These are phyloP conservation scores for Colletotrichum zoysiae DNA, from an alignment of 2,329 filamentous ascomycete species.

Conservation along the genomic window DNA sequence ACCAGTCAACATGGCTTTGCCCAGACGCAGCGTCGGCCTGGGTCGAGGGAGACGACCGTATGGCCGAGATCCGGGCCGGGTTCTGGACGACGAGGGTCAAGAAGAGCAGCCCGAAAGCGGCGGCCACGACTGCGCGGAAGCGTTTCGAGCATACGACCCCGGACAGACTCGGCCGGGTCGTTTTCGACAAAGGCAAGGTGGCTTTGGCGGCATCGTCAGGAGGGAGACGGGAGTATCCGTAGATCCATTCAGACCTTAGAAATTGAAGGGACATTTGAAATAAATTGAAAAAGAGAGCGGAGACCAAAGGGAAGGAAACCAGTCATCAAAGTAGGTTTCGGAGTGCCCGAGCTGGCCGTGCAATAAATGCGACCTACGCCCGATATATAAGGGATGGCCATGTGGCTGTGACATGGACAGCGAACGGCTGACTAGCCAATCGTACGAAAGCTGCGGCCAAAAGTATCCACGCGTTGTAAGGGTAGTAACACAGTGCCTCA, in stretches of 20 bases:
- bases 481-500: too few relatives aligned
- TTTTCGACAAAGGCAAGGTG: not conserved
- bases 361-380: not conserved
- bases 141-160: not conserved
- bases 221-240: not conserved
- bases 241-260: not conserved
- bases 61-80: not conserved
- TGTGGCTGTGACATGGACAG: too few relatives aligned
- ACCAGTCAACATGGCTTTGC: constrained; percentile 53
- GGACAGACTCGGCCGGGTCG: not conserved
- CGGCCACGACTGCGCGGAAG: not conserved
- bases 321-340: not conserved
- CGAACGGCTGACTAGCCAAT: too few relatives aligned
- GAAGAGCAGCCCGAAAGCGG: not conserved
- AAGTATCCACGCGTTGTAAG: too few relatives aligned
- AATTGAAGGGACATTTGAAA: not conserved
- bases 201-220: not conserved
- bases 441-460: too few relatives aligned
- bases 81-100: not conserved
- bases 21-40: not conserved
- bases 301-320: not conserved
- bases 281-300: not conserved
- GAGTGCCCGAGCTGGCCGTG: not conserved
- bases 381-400: too few relatives aligned
- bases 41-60: not conserved